Percentiles rank a stretch among this genome's conserved stretches.
Conservation (phyloP, 75 land plant species). For the Pinus albicaulis region DNA sequence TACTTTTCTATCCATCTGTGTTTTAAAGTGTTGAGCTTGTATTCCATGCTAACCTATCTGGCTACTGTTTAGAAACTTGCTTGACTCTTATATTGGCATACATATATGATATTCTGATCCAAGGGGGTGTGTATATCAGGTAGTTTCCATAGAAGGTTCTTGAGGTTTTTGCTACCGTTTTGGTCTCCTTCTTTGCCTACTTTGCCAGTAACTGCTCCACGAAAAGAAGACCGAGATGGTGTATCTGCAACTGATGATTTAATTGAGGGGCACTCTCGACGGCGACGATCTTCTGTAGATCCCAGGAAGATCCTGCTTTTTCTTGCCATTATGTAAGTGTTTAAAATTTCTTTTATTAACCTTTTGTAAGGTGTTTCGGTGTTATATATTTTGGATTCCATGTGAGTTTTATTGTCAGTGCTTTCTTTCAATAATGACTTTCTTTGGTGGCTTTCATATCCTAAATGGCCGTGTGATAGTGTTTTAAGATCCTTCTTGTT, state of each 20-base stretch:
- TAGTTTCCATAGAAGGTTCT: conserved; percentile 61
- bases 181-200: conserved; percentile 86
- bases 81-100: neutral
- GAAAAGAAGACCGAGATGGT: conserved; percentile 60
- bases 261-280: conserved; percentile 58
- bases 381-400: neutral
- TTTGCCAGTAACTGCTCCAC: conserved; percentile 86
- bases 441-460: neutral
- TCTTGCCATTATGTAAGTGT: conserved; percentile 73
- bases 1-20: neutral
- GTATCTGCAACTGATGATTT: conserved; percentile 46
- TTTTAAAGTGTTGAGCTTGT: neutral
- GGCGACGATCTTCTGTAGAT: conserved; percentile 80
- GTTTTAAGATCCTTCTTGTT: neutral
- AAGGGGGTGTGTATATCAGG: conserved; percentile 41
- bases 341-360: conserved; percentile 4
- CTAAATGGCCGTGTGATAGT: neutral
- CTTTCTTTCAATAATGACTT: neutral
- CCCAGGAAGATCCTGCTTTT: conserved; percentile 79
- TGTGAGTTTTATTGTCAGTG: neutral
- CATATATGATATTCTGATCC: no score
- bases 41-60: neutral
- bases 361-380: neutral
- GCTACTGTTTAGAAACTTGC: neutral
- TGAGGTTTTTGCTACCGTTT: conserved; percentile 80